Evolutionary conservation across 805 yeast species (phyloP), one percentile per base, ranked within the genome.

Genomic region (Pichia manshurica): DNA sequence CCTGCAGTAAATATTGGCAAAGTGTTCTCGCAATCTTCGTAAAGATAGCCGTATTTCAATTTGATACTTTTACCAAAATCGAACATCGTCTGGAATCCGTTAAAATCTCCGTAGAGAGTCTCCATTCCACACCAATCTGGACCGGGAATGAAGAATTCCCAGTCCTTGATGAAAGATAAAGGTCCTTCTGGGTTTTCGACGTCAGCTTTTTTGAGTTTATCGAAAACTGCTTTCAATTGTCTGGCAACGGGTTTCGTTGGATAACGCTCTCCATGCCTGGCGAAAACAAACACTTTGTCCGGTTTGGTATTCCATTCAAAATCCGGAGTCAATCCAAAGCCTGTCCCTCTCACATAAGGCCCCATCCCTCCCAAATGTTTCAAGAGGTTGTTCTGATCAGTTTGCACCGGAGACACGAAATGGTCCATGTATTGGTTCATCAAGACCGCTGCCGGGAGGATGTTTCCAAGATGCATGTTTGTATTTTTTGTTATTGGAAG

Each of bases 251-350:
- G 65, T 3, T 55, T 62, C 3, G 84, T 74, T 3, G 87, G 88
- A 58, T 71, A 84, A 53, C 95, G 70, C 62, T 86, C 93, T 19
- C 91, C 95, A 59, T 87, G 95, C 58, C 96, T 75, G 55, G 81
- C 79, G 44, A 84, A 65, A 20, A 84, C 65, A 54, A 83, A 88
- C 9, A 84, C 87, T 62, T 84, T 91, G 55, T 77, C 78, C 47
- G 81, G 68, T 34, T 42, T 33, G 5, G 17, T 9, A 22, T 37
- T 29, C 36, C 37, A 38, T 15, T 42, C 35, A 10, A 49, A 32
- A 10, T 32, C 43, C 5, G 31, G 12, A 17, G 84, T 82, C 35
- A 81, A 71, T 3, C 84, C 85, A 55, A 62, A 75, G 1, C 84
- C 84, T 3, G 66, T 63, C 43, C 68, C 70, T 45, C 72, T 71